Evolutionary conservation across 306 rosid genomes (phyloP).

Genomic region (Parietaria judaica): DNA sequence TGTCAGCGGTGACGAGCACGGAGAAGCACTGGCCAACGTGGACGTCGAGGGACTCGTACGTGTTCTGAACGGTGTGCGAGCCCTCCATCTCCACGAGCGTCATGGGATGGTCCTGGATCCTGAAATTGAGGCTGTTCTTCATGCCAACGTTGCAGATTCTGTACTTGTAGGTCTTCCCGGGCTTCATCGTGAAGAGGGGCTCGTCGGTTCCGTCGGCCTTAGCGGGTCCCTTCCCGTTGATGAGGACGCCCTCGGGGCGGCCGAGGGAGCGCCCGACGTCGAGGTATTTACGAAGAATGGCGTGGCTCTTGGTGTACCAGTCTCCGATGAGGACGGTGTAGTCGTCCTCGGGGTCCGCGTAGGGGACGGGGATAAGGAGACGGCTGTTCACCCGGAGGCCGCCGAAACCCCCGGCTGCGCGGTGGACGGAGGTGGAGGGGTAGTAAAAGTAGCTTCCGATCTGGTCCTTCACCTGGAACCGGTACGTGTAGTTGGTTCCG

Average conservation of each 20-base stretch:
- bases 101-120: conserved; percentile 65
- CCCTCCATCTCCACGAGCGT: conserved; percentile 79
- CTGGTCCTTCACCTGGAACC: conserved; percentile 79
- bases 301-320: conserved; percentile 74
- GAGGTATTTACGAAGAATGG: conserved; percentile 26
- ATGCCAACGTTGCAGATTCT: conserved; percentile 76
- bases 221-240: conserved; percentile 56
- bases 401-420: conserved; percentile 62
- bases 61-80: conserved; percentile 65
- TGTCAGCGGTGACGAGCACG: conserved; percentile 57
- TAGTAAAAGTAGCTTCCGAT: conserved; percentile 67
- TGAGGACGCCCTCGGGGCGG: conserved; percentile 52
- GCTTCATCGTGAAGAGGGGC: conserved; percentile 66
- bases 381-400: conserved; percentile 67
- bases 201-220: conserved; percentile 48
- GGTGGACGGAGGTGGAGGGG: conserved; percentile 47
- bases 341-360: conserved; percentile 71
- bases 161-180: conserved; percentile 66
- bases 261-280: conserved; percentile 57
- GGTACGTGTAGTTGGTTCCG: conserved; percentile 59
- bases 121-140: conserved; percentile 56
- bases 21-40: conserved; percentile 65
- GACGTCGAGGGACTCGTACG: conserved; percentile 60
- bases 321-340: conserved; percentile 72
- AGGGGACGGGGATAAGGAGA: conserved; percentile 67